Conservation (phyloP, 1,284 basidiomycete species). For the Grifola frondosa region DNA sequence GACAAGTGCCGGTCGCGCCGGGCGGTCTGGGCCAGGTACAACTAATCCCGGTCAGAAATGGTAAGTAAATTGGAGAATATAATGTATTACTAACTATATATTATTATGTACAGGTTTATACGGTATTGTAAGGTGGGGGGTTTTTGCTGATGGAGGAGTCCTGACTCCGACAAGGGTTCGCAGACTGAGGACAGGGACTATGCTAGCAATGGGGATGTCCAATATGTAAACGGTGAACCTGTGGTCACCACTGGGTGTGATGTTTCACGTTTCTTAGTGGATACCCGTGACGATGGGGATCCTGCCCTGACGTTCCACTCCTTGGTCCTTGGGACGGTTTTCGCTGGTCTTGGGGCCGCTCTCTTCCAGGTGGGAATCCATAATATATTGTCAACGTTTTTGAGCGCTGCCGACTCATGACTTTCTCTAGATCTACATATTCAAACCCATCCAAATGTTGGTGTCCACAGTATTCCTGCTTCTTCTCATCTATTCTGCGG, state of each 20-base stretch:
- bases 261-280: constrained; percentile 59
- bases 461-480: constrained; percentile 62
- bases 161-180: no score
- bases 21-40: no score
- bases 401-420: not conserved
- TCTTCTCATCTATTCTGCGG: constrained; percentile 55
- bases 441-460: constrained; percentile 55
- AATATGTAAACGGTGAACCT: constrained; percentile 50
- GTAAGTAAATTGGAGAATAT: no score
- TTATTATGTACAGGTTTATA: no score
- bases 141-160: no score
- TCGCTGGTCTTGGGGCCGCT: constrained; percentile 55
- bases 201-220: constrained; percentile 37
- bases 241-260: constrained; percentile 54
- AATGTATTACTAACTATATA: no score
- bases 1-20: no score
- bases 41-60: no score
- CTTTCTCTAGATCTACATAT: constrained; percentile 50
- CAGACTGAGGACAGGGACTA: no score
- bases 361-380: constrained; percentile 40
- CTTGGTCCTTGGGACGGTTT: constrained; percentile 52
- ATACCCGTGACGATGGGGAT: constrained; percentile 63
- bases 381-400: not conserved
- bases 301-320: constrained; percentile 58
- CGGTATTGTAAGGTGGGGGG: no score